These are phyloP conservation scores for Podospora pseudoanserina DNA, from an alignment of 495 filamentous ascomycete genomes.

Conservation along the genomic window DNA sequence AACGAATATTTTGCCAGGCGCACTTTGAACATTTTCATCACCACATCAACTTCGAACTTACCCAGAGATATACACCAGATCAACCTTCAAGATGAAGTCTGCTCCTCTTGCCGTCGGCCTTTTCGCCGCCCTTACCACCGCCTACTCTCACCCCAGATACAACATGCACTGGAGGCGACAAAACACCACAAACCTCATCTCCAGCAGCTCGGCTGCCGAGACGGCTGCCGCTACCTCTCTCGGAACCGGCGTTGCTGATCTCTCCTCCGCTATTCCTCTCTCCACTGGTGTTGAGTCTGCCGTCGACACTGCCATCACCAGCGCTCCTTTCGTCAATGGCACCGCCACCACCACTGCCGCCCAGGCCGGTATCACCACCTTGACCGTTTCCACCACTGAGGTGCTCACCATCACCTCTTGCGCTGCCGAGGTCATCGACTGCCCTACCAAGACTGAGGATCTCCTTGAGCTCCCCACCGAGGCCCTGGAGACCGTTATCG, in stretches of 20 bases:
- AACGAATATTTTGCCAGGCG: slow-evolving; percentile 20
- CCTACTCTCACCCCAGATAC: slow-evolving; percentile 41
- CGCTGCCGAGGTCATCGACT: slow-evolving; percentile 59
- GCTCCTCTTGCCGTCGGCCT: slow-evolving; percentile 41
- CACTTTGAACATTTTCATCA: slow-evolving; percentile 14
- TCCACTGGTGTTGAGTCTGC: slow-evolving; percentile 17
- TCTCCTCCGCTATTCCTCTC: slow-evolving; percentile 10
- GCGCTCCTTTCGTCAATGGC: slow-evolving; percentile 21
- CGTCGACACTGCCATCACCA: slow-evolving; percentile 18
- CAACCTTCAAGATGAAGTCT: slow-evolving; percentile 46
- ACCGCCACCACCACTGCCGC: slow-evolving; percentile 7
- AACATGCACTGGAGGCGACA: slow-evolving; percentile 35
- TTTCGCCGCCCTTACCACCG: slow-evolving; percentile 43
- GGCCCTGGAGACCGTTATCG: slow-evolving; percentile 34
- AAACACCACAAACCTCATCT: slow-evolving; percentile 32
- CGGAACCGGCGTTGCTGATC: slow-evolving; percentile 34
- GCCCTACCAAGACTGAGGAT: slow-evolving; percentile 49
- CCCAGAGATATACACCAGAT: slow-evolving; percentile 11
- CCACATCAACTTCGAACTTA: slow-evolving; percentile 14
- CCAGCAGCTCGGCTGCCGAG: slow-evolving; percentile 11
- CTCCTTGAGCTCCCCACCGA: slow-evolving; percentile 28
- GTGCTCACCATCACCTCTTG: slow-evolving; percentile 61
- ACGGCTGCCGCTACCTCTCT: slow-evolving; percentile 38
- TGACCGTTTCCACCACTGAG: slow-evolving; percentile 53
- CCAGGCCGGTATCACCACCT: slow-evolving; percentile 35